Conservation (phyloP, 306 rosid genomes). For the Begonia peltatifolia region DNA sequence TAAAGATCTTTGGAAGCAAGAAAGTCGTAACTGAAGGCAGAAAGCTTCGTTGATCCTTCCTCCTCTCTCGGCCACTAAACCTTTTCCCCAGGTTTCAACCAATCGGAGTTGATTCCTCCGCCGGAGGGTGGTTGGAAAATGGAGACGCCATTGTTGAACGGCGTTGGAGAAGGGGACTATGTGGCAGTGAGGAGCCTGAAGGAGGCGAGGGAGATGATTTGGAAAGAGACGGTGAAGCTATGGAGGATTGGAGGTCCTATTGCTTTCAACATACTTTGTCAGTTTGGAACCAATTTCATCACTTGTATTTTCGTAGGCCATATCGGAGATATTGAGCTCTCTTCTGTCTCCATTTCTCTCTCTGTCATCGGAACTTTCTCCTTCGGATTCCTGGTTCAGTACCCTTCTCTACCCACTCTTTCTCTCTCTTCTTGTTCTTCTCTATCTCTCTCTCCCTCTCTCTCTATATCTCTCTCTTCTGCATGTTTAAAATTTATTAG, state of each 20-base stretch:
- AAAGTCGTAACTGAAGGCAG: no score
- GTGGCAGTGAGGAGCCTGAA: constrained; percentile 8
- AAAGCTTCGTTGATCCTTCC: no score
- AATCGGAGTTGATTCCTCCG: no score
- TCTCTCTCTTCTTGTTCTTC: not conserved
- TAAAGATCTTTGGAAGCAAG: no score
- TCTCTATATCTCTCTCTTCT: no score
- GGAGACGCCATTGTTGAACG: constrained; percentile 13
- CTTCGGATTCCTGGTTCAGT: constrained; percentile 50
- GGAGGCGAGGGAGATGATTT: constrained; percentile 8
- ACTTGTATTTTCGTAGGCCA: constrained; percentile 70
- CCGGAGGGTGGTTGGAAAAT: not conserved
- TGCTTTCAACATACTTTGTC: constrained; percentile 32
- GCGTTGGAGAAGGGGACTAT: constrained; percentile 7
- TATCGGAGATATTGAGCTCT: constrained; percentile 59
- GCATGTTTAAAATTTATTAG: not conserved
- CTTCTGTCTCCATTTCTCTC: constrained; percentile 58
- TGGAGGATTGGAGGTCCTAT: constrained; percentile 59
- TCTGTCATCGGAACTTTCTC: constrained; percentile 50
- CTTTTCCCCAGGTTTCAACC: no score
- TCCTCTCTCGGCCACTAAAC: no score
- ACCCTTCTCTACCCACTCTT: not conserved
- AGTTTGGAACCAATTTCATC: constrained; percentile 36
- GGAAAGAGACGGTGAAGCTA: constrained; percentile 20
- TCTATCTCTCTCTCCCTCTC: no score